Percentiles rank a stretch among this genome's conserved stretches.
These are phyloP conservation scores for Colletotrichum tabaci DNA, from an alignment of 2,329 filamentous ascomycete genomes.

Conservation along the genomic window DNA sequence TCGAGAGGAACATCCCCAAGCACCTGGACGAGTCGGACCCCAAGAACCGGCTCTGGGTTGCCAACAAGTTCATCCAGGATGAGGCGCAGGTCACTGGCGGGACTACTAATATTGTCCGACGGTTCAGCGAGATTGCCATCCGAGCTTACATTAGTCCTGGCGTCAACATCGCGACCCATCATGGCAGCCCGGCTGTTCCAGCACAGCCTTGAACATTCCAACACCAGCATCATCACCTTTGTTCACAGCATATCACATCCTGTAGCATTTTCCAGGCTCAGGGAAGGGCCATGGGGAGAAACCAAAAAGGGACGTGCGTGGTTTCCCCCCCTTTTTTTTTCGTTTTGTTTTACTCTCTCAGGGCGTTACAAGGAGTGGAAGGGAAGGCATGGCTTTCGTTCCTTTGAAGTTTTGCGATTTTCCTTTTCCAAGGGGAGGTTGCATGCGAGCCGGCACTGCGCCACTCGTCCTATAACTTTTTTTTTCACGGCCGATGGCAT, in stretches of 20 bases:
- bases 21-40: slow-evolving; percentile 78
- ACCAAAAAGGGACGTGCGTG: slow-evolving; percentile 10
- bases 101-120: slow-evolving; percentile 81
- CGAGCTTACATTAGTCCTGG: slow-evolving; percentile 71
- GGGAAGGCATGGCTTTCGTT: slow-evolving; percentile 33
- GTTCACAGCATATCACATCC: slow-evolving; percentile 26
- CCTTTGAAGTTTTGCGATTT: slow-evolving; percentile 13
- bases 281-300: not conserved
- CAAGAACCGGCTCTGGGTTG: slow-evolving; percentile 77
- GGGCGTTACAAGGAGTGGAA: slow-evolving; percentile 33
- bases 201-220: slow-evolving; percentile 17
- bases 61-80: slow-evolving; percentile 78
- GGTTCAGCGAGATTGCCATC: slow-evolving; percentile 77
- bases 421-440: slow-evolving; percentile 10
- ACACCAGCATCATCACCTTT: not conserved
- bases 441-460: slow-evolving; percentile 32
- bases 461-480: slow-evolving; percentile 23
- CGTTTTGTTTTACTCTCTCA: too few relatives aligned
- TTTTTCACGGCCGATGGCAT: slow-evolving; percentile 33
- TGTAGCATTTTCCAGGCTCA: slow-evolving; percentile 36
- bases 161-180: slow-evolving; percentile 58
- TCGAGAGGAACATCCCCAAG: slow-evolving; percentile 69
- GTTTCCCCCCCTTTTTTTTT: not conserved
- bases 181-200: slow-evolving; percentile 27
- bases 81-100: slow-evolving; percentile 75